Conservation (phyloP, 805 yeast species). For the Candida wancherniae region DNA sequence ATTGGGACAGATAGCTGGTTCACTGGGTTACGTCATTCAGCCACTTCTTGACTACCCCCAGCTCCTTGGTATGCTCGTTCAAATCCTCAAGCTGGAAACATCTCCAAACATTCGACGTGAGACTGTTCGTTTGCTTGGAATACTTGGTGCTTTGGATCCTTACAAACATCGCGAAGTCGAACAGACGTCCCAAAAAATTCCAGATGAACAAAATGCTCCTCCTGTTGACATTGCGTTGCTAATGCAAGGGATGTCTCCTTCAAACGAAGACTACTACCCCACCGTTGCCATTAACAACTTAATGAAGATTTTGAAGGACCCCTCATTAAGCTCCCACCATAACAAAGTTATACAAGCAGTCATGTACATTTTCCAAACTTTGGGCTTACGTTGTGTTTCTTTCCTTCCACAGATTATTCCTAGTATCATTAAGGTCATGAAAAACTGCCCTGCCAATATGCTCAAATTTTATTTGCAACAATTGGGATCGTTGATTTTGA, state of each 20-base stretch:
- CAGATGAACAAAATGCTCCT: constrained; percentile 78
- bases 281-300: constrained; percentile 87
- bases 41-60: constrained; percentile 92
- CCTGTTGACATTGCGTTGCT: constrained; percentile 84
- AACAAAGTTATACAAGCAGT: constrained; percentile 92
- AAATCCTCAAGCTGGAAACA: constrained; percentile 75
- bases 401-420: constrained; percentile 85
- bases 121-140: constrained; percentile 84
- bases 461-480: constrained; percentile 88
- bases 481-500: constrained; percentile 67
- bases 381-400: constrained; percentile 87
- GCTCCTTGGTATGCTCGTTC: constrained; percentile 72
- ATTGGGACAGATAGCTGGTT: constrained; percentile 80
- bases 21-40: constrained; percentile 92
- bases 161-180: constrained; percentile 92
- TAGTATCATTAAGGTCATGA: constrained; percentile 81
- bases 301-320: constrained; percentile 78
- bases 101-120: constrained; percentile 75
- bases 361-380: constrained; percentile 81
- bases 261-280: constrained; percentile 88
- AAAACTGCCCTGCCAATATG: constrained; percentile 70
- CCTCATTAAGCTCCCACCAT: constrained; percentile 80
- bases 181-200: constrained; percentile 50
- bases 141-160: constrained; percentile 94
- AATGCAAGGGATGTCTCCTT: constrained; percentile 93